phyloP scores from a whole-genome alignment of 805 yeast species.

The Wickerhamiella sorbophila region DNA sequence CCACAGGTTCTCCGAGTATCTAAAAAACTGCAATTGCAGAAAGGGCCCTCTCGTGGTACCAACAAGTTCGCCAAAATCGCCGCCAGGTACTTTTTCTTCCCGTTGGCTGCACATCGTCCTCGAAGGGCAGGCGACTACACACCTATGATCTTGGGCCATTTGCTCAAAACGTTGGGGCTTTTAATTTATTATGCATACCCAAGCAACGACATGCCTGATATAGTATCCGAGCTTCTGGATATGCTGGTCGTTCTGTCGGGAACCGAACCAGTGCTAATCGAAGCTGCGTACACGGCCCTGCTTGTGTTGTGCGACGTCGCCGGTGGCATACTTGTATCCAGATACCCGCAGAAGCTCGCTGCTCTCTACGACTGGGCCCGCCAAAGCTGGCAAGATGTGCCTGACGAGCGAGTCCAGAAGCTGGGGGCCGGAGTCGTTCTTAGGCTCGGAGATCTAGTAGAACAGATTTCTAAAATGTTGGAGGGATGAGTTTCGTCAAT shows the following conservation, averaged over 20 bases:
- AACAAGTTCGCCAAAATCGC: slow-evolving; percentile 32
- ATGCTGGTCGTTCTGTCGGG: slow-evolving; percentile 13
- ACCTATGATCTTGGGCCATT: slow-evolving; percentile 39
- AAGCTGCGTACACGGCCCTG: slow-evolving; percentile 22
- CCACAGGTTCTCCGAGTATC: slow-evolving; percentile 23
- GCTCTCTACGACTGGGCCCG: slow-evolving; percentile 22
- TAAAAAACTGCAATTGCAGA: slow-evolving; percentile 10
- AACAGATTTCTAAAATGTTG: slow-evolving; percentile 4
- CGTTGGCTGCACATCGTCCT: slow-evolving; percentile 29
- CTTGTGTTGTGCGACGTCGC: slow-evolving; percentile 23
- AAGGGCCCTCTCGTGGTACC: slow-evolving; percentile 14
- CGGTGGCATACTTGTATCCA: slow-evolving; percentile 17
- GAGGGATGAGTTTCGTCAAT: no score
- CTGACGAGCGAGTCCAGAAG: slow-evolving; percentile 19
- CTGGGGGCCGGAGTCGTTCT: slow-evolving; percentile 24
- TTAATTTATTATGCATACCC: slow-evolving; percentile 47
- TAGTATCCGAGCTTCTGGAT: slow-evolving; percentile 40
- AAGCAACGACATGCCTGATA: slow-evolving; percentile 35
- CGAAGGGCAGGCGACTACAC: slow-evolving; percentile 13
- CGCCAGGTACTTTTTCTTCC: slow-evolving; percentile 35
- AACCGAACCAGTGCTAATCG: slow-evolving; percentile 17
- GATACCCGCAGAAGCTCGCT: slow-evolving; percentile 21
- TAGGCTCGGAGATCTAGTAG: slow-evolving; percentile 17
- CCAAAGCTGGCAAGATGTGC: slow-evolving; percentile 20
- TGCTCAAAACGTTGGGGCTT: slow-evolving; percentile 42